A percentile compares a stretch with the other conserved stretches of the same genome.
These are phyloP conservation scores for Hanseniaspora lindneri DNA, from an alignment of 805 yeast genomes.

Conservation along the genomic window DNA sequence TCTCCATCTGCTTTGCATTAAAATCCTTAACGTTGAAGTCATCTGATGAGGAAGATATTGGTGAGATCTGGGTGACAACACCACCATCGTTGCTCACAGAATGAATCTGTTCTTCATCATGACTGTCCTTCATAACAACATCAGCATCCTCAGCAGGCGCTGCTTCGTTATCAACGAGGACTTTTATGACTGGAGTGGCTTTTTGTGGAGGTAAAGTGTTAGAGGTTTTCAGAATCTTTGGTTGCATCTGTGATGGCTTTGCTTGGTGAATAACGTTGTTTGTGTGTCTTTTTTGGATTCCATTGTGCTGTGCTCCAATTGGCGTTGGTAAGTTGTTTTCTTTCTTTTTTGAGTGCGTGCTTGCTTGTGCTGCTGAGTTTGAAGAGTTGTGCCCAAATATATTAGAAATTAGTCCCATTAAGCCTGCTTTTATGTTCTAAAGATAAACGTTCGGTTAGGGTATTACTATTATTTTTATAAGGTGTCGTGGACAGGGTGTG, in stretches of 20 bases:
- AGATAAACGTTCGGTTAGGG: too few species aligned
- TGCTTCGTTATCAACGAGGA: background rate
- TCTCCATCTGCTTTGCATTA: constrained; percentile 3
- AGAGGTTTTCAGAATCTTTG: background rate
- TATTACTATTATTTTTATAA: too few species aligned
- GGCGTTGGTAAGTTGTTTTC: constrained; percentile 13
- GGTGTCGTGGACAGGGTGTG: too few species aligned
- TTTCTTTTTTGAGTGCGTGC: background rate
- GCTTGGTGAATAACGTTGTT: constrained; percentile 23
- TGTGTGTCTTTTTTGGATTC: constrained; percentile 25
- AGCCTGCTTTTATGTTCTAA: too few species aligned
- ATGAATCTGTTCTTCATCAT: background rate
- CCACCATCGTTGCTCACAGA: background rate
- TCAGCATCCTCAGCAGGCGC: constrained; percentile 8
- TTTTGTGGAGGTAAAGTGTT: background rate
- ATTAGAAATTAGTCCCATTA: constrained; percentile 12
- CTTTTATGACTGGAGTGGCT: background rate
- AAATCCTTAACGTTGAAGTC: constrained; percentile 10
- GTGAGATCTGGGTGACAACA: constrained; percentile 10
- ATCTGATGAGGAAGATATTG: constrained; percentile 12
- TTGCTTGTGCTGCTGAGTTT: background rate
- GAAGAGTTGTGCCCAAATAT: constrained; percentile 10
- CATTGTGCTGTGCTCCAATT: constrained; percentile 16
- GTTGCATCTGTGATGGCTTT: background rate
- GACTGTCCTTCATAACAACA: constrained; percentile 6